Base-by-base conservation (phyloP, 495 filamentous ascomycete species). In the Aspergillus campestris region DNA sequence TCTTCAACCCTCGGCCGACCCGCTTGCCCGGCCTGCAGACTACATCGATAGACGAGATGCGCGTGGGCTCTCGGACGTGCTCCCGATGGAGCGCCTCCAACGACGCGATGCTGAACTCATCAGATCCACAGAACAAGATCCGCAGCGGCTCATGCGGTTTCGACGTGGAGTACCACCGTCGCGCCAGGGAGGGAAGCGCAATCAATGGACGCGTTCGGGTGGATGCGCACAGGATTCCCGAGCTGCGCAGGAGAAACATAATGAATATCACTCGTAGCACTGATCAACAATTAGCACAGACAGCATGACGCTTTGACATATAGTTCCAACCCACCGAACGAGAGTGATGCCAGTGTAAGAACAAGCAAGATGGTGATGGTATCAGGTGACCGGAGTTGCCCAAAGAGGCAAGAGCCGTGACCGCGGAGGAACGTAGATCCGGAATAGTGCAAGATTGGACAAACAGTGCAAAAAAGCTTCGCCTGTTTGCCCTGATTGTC, bases 121-220 rank as follows among this genome's bases (percentile, higher is more conserved):
- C 92, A 8, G 94, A 94, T 24, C 92, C 92, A 61, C 89, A 97
- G 66, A 95, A 98, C 12, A 98, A 79, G 40, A 98, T 87, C n/a
- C 83, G 77, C 27, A 98, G 73, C 2, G 88, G 88, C 24, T 81
- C 75, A 51, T 65, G 60, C 13, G 63, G 40, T 39, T 62, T 67
- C 31, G 62, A 67, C 1, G 64, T 40, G 34, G 64, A 56, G 29
- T 24, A 24, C 18, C 49, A 58, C 28, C 65, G 57, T 34, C 38
- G 44, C 3, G 48, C 13, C 40, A 52, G 49, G 11, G 47, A 42
- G 24, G 43, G 48, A 37, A 30, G 18, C 18, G 18, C 18, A 24
- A 24, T 24, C 18, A 1, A 24, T 7, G 41, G 37, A 24, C 37
- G 34, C 6, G 41, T 12, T 8, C 52, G 36, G 28, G 54, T 55